Percentiles rank a stretch among this genome's conserved stretches.
Conservation (phyloP, 2,329 filamentous ascomycete genomes). For the Penicillium thymicola region DNA sequence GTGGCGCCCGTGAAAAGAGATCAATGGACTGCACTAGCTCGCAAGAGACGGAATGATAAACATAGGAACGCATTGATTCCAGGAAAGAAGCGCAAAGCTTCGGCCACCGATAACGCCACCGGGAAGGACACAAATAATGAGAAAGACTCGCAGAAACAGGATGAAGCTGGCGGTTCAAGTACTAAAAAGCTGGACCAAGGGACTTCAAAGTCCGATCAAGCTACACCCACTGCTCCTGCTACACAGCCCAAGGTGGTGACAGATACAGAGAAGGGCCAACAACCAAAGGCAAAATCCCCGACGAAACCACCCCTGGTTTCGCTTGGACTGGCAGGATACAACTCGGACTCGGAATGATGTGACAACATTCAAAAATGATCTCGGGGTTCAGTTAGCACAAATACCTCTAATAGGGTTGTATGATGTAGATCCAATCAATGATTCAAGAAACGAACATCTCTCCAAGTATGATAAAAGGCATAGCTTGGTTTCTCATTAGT, state of each 20-base stretch:
- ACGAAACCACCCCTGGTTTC: background rate
- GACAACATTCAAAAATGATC: background rate
- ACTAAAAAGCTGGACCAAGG: background rate
- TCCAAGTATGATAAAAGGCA: background rate
- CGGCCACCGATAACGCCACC: slow-evolving; percentile 23
- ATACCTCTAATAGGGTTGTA: background rate
- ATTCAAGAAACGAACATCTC: background rate
- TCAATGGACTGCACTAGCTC: slow-evolving; percentile 49
- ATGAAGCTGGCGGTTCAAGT: slow-evolving; percentile 4
- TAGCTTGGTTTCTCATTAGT: background rate
- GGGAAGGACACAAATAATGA: slow-evolving; percentile 1
- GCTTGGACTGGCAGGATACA: slow-evolving; percentile 3
- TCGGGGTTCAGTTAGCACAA: background rate
- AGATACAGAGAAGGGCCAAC: background rate
- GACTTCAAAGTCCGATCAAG: background rate
- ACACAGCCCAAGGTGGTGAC: background rate
- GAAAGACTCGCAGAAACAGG: slow-evolving; percentile 9
- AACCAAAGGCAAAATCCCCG: background rate
- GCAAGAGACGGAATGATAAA: slow-evolving; percentile 54
- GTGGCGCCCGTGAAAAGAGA: slow-evolving; percentile 38
- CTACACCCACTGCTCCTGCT: background rate
- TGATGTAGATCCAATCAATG: background rate
- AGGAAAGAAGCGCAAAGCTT: slow-evolving; percentile 44
- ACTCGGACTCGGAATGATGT: slow-evolving; percentile 3
- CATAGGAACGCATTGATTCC: slow-evolving; percentile 40